Percentiles rank a stretch among this genome's conserved stretches.
phyloP scores from a whole-genome alignment of 129 eudicot species.

The Chrysanthemum lavandulifolium region DNA sequence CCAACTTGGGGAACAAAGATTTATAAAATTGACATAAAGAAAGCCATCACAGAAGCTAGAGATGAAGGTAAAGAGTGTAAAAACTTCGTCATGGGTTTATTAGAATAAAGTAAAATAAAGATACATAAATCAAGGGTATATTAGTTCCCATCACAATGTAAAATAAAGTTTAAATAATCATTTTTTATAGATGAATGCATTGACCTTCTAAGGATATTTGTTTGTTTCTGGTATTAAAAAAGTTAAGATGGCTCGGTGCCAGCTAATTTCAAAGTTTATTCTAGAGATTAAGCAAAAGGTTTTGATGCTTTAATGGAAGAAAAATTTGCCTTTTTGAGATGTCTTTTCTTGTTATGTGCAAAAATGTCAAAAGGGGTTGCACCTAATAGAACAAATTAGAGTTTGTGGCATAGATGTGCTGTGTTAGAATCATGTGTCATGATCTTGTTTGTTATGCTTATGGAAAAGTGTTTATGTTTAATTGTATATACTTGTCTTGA shows the following conservation, averaged over 20 bases:
- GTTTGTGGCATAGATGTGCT: slow-evolving; percentile 24
- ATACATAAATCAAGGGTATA: slow-evolving; percentile 6
- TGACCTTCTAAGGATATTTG: slow-evolving; percentile 51
- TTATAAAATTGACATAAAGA: slow-evolving; percentile 24
- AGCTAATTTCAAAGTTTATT: slow-evolving; percentile 30
- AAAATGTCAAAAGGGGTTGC: slow-evolving; percentile 61
- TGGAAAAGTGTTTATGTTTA: slow-evolving; percentile 16
- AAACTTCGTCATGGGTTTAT: slow-evolving; percentile 34
- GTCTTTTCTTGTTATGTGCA: slow-evolving; percentile 46
- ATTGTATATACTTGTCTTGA: slow-evolving; percentile 12
- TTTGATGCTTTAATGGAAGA: slow-evolving; percentile 35
- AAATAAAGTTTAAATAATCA: slow-evolving; percentile 12
- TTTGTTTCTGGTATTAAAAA: slow-evolving; percentile 26
- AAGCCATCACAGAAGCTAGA: slow-evolving; percentile 31
- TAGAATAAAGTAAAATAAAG: slow-evolving; percentile 21
- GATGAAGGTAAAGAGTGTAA: slow-evolving; percentile 32
- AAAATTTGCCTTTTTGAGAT: slow-evolving; percentile 35
- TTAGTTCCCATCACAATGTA: not conserved
- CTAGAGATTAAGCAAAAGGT: slow-evolving; percentile 21
- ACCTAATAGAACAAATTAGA: slow-evolving; percentile 44
- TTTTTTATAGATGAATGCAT: slow-evolving; percentile 39
- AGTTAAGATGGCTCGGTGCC: slow-evolving; percentile 36
- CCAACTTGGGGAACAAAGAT: slow-evolving; percentile 49
- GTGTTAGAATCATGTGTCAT: slow-evolving; percentile 23
- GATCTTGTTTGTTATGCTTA: slow-evolving; percentile 18